A percentile compares a stretch with the other conserved stretches of the same genome.
Conservation (phyloP, 2,329 filamentous ascomycete species). For the Fonsecaea nubica region DNA sequence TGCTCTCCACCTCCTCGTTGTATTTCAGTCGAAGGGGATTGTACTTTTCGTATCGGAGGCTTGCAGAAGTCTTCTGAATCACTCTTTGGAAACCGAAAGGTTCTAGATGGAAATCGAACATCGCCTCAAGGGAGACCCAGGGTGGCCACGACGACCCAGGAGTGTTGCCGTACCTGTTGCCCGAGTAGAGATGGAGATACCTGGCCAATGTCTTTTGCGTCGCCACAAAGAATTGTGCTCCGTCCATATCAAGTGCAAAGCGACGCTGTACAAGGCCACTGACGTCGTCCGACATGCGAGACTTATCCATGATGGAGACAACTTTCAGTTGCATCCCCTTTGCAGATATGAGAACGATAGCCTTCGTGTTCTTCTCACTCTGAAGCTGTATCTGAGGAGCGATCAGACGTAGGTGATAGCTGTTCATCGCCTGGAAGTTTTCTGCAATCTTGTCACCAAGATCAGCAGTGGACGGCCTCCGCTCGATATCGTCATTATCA, state of each 20-base stretch:
- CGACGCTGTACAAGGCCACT: slow-evolving; percentile 93
- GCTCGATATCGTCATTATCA: slow-evolving; percentile 48
- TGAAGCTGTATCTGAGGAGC: slow-evolving; percentile 97
- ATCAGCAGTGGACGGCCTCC: slow-evolving; percentile 50
- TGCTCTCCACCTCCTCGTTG: slow-evolving; percentile 80
- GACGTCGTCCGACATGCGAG: slow-evolving; percentile 87
- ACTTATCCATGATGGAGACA: slow-evolving; percentile 96
- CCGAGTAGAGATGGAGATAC: slow-evolving; percentile 89
- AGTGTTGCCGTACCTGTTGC: slow-evolving; percentile 87
- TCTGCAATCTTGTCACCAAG: slow-evolving; percentile 78
- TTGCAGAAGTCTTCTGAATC: slow-evolving; percentile 94
- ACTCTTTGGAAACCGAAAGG: slow-evolving; percentile 98
- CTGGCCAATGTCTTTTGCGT: slow-evolving; percentile 90
- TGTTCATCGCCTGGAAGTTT: slow-evolving; percentile 89
- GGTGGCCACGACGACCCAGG: slow-evolving; percentile 90
- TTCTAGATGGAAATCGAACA: slow-evolving; percentile 93
- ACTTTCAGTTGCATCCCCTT: slow-evolving; percentile 99
- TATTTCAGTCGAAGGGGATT: slow-evolving; percentile 97
- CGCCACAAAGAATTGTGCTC: slow-evolving; percentile 96
- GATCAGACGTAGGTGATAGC: slow-evolving; percentile 92
- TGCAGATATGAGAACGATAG: slow-evolving; percentile 93
- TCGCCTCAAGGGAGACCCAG: slow-evolving; percentile 97
- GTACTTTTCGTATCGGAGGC: slow-evolving; percentile 95
- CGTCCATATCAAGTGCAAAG: slow-evolving; percentile 95
- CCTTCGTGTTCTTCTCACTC: slow-evolving; percentile 96